Conservation (phyloP, 139 green algal species). For the Trebouxia sp. region DNA sequence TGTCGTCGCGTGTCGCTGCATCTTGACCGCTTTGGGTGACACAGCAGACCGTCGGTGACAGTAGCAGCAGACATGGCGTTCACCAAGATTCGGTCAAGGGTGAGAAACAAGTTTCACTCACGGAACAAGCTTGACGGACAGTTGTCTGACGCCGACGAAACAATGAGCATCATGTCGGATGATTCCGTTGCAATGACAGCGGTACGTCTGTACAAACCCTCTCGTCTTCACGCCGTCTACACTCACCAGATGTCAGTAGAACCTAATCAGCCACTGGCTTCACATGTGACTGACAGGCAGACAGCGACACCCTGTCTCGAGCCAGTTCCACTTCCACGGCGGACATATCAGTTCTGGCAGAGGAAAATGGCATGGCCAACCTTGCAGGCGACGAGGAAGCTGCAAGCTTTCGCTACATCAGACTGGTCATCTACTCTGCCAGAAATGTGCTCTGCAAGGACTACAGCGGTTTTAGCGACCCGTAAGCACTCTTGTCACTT, state of each 20-base stretch:
- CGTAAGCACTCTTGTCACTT: neutral
- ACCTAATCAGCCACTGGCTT: no score
- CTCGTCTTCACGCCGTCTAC: no score
- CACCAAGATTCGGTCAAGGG: neutral
- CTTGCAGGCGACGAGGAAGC: neutral
- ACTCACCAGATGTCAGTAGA: no score
- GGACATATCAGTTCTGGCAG: neutral
- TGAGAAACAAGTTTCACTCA: neutral
- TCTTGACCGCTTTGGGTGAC: neutral
- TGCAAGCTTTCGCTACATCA: constrained; percentile 13
- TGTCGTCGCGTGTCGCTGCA: no score
- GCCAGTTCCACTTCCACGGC: neutral
- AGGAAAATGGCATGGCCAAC: neutral
- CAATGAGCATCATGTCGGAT: neutral
- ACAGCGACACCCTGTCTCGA: neutral
- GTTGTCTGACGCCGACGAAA: neutral
- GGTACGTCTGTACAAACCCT: neutral
- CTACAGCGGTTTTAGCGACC: constrained; percentile 12
- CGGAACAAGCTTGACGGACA: constrained; percentile 2
- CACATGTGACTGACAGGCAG: neutral
- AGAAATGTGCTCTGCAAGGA: constrained; percentile 7
- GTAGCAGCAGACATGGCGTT: neutral
- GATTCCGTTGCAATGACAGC: neutral
- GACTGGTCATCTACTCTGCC: constrained; percentile 1
- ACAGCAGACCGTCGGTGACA: neutral